Evolutionary conservation across 805 yeast genomes (phyloP).

Genomic region (Starmerella bacillaris): DNA sequence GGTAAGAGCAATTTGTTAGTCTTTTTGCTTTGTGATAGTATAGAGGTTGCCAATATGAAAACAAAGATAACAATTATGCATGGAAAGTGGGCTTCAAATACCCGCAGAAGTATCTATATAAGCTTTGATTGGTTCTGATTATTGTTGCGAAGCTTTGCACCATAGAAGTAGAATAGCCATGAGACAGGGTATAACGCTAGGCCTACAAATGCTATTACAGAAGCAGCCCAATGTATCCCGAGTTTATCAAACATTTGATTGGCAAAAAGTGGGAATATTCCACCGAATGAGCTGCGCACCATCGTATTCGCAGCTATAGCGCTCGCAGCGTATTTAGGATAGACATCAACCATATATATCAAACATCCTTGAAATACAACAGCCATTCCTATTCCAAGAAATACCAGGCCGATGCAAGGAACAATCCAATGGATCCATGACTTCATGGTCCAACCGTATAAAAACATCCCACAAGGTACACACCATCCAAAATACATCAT

Average conservation of each 20-base stretch:
- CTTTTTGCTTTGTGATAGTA: no score
- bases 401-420: constrained; percentile 36
- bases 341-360: constrained; percentile 43
- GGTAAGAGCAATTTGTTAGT: no score
- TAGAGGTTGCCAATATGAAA: no score
- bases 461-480: no score
- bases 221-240: constrained; percentile 37
- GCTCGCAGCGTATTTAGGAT: constrained; percentile 37
- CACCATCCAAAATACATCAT: constrained; percentile 55
- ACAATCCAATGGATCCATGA: constrained; percentile 40
- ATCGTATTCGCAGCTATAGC: constrained; percentile 47
- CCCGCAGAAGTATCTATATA: no score
- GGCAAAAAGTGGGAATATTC: constrained; percentile 47
- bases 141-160: constrained; percentile 19
- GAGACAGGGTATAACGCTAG: constrained; percentile 33
- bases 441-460: constrained; percentile 73
- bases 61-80: no score
- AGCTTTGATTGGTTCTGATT: no score
- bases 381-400: constrained; percentile 35
- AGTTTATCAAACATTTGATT: constrained; percentile 33
- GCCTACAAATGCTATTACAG: constrained; percentile 30
- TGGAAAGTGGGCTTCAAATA: no score
- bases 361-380: constrained; percentile 40
- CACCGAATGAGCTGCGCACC: constrained; percentile 37
- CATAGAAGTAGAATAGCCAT: constrained; percentile 32